A percentile compares a stretch with the other conserved stretches of the same genome.
Evolutionary conservation across 2,329 filamentous ascomycete genomes (phyloP).

Genomic region (Nannizziopsis barbatae): DNA sequence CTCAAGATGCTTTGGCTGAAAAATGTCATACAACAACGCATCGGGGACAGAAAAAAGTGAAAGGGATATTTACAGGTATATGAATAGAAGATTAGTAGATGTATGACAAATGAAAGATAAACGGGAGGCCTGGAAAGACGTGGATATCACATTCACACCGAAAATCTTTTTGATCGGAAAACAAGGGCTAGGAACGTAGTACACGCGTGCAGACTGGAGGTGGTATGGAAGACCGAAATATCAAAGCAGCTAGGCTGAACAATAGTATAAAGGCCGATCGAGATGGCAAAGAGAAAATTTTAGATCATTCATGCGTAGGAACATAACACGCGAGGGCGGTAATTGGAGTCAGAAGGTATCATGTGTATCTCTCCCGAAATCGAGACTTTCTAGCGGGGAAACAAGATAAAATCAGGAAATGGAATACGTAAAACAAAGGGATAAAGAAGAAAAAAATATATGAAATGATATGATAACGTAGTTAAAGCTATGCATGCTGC

Average conservation of each 20-base stretch:
- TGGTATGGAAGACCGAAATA: neutral
- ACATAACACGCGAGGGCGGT: neutral
- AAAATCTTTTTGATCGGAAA: no score
- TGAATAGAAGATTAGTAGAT: neutral
- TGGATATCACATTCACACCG: neutral
- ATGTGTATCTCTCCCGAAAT: neutral
- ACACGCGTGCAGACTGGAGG: neutral
- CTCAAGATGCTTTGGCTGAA: neutral
- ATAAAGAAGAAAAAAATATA: no score
- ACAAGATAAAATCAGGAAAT: no score
- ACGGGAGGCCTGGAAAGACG: neutral
- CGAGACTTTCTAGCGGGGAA: no score
- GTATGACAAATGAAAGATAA: neutral
- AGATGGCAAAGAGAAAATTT: neutral
- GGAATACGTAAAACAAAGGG: neutral
- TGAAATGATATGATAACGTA: neutral
- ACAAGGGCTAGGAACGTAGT: no score
- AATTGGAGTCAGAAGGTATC: constrained; percentile 7
- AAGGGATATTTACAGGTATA: neutral
- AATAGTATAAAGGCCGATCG: neutral
- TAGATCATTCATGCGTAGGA: constrained; percentile 9
- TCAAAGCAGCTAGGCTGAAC: neutral
- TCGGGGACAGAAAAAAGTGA: neutral
- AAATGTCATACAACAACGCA: neutral
- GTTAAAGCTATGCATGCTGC: constrained; percentile 12